Evolutionary conservation across 2,329 filamentous ascomycete species (phyloP).

Genomic region (Clonostachys sp.): DNA sequence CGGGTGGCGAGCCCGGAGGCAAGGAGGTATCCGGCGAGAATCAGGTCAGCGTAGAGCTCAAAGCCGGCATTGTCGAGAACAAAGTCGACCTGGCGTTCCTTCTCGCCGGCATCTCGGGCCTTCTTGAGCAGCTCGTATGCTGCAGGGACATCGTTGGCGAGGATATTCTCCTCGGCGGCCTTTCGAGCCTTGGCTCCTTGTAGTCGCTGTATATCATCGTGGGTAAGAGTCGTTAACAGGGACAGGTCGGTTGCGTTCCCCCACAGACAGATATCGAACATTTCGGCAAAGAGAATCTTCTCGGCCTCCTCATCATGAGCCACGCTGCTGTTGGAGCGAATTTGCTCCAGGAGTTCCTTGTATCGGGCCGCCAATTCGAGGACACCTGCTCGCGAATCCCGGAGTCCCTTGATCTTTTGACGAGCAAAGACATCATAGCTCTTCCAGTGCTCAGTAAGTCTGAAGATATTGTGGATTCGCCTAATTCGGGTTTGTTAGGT

Average conservation of each 20-base stretch:
- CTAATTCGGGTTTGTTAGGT: background rate
- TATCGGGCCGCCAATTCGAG: background rate
- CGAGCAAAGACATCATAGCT: slow-evolving; percentile 59
- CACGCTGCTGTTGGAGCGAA: background rate
- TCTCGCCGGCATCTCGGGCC: slow-evolving; percentile 25
- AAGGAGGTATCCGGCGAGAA: slow-evolving; percentile 63
- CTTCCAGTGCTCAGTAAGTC: slow-evolving; percentile 50
- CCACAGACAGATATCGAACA: slow-evolving; percentile 66
- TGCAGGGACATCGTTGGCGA: slow-evolving; percentile 58
- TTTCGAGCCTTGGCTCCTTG: slow-evolving; percentile 61
- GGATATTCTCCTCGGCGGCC: slow-evolving; percentile 58
- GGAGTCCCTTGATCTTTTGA: slow-evolving; percentile 63
- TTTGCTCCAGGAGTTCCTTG: background rate
- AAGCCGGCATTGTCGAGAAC: slow-evolving; percentile 71
- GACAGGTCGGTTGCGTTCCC: slow-evolving; percentile 66
- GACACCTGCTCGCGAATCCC: slow-evolving; percentile 47
- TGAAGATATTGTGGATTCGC: slow-evolving; percentile 47
- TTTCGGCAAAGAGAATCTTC: slow-evolving; percentile 53
- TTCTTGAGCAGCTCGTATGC: slow-evolving; percentile 14
- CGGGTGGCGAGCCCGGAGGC: slow-evolving; percentile 57
- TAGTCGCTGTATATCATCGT: slow-evolving; percentile 65
- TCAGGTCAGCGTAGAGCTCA: slow-evolving; percentile 64
- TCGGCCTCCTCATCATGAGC: background rate
- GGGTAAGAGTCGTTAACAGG: slow-evolving; percentile 58
- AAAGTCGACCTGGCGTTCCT: slow-evolving; percentile 38